A percentile compares a stretch with the other conserved stretches of the same genome.
Evolutionary conservation across 2,329 filamentous ascomycete genomes (phyloP).

Genomic region (Penicillium janthinellum): DNA sequence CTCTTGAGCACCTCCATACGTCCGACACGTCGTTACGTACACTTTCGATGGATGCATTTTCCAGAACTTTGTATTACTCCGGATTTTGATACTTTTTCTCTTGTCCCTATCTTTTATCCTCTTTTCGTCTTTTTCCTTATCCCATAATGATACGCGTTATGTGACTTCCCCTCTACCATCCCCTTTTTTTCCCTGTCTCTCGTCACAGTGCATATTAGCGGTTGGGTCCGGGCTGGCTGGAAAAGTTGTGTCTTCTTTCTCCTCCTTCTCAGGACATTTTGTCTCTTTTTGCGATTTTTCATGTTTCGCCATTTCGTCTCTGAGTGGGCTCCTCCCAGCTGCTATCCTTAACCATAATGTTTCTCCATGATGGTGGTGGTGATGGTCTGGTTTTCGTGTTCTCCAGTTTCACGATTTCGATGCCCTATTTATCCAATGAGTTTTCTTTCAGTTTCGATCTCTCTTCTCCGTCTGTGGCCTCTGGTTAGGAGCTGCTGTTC

Average conservation of each 20-base stretch:
- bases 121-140: conserved; percentile 16
- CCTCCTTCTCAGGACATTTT: conserved; percentile 32
- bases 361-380: conserved; percentile 12
- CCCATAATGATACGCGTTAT: conserved; percentile 46
- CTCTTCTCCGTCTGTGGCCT: conserved; percentile 10
- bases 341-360: not conserved
- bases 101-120: conserved; percentile 13
- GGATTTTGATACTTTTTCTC: conserved; percentile 24
- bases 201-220: conserved; percentile 46
- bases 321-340: not conserved
- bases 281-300: conserved; percentile 1
- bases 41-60: conserved; percentile 13
- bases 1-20: not conserved
- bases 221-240: conserved; percentile 37
- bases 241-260: conserved; percentile 40
- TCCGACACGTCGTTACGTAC: not conserved
- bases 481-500: conserved; percentile 12
- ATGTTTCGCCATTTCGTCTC: conserved; percentile 3
- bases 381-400: conserved; percentile 10
- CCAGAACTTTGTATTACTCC: conserved; percentile 43
- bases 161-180: conserved; percentile 28
- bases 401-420: conserved; percentile 23
- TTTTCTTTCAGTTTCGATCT: conserved; percentile 14
- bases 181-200: conserved; percentile 25
- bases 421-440: conserved; percentile 23